Evolutionary conservation across 75 land plant species (phyloP), one percentile per base, ranked within the genome.

Genomic region (Azolla pinnata): DNA sequence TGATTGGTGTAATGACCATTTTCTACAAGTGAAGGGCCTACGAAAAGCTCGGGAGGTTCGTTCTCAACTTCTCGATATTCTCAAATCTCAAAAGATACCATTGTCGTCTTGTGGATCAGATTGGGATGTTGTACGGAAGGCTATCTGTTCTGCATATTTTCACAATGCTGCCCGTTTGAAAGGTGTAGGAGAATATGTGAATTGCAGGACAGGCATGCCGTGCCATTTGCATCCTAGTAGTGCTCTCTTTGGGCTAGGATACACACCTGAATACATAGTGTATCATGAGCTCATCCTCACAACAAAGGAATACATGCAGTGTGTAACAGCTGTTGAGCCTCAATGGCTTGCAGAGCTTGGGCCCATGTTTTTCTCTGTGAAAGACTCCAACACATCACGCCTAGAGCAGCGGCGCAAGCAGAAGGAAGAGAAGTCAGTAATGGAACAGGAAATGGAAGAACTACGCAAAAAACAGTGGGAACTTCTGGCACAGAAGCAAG

Each of bases 141-240:
- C 96, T 1, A 88, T 92, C 21, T 92, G 98, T 42, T 85, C 95
- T 31, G 89, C 98, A 27, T 92, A 92, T 60, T 92, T 92, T 52
- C 98, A 92, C 64, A 92, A 92, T 50, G 72, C 98, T 9, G 98
- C 89, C 5, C 78, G 96, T 38, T 65, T 85, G 58, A 92, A 92
- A 65, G 96, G 98, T 18, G 74, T 92, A 3, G 98, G 98, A 4
- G 98, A 88, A 68, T 92, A 92, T 66, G 87, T 88, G 17, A 92
- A 92, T 60, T 83, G 81, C 73, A 60, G 98, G 21, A 88, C 75
- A 29, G 98, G 98, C 14, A 92, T 92, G 98, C 98, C 96, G 1
- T 92, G 98, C 68, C 98, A 92, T 65, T 46, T 92, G 54, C 98
- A 92, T 55, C 86, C 98, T 2, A 92, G 96, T 69, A 92, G 98